Evolutionary conservation across 75 land plant genomes (phyloP), one percentile per base, ranked within the genome.

Genomic region (Pinus tabuliformis): DNA sequence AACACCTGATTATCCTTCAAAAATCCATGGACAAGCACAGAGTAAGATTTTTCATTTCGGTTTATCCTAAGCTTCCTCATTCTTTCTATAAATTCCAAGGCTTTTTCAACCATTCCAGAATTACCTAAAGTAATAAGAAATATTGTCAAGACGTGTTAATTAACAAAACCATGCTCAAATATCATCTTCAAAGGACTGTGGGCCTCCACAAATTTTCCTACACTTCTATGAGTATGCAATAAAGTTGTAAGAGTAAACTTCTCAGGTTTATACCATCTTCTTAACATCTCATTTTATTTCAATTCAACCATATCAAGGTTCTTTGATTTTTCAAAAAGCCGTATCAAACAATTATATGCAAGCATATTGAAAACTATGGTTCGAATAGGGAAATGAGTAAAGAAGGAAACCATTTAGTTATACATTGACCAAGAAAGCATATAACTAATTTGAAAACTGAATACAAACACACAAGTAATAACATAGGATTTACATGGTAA

Each of bases 301-400:
- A 36, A 13, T 64, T 89, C 87, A 21, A 80, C 61, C 81, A 80
- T 56, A 18, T 84, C 89, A 76, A 74, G 62, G 7, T 49, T 39
- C 9, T 79, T 63, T 3, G 76, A 45, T 78, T 84, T 87, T 2
- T 77, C 75, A 39, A 89, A 49, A 6, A 72, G 83, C 61, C 87
- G 89, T 56, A 89, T 56, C 75, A 89, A 78, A 77, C 91, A 89
- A 77, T 82, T 84, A 72, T 84, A 89, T n/a, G 83, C 80, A 62
- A 84, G 84, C 39, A 33, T 54, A 87, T 84, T 84, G 1, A 87
- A 85, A 5, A 80, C 72, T n/a, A n/a, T n/a, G n/a, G n/a, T n/a
- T n/a, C n/a, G n/a, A n/a, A n/a, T n/a, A n/a, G n/a, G n/a, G n/a
- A n/a, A n/a, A n/a, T n/a, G n/a, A n/a, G n/a, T n/a, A n/a, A n/a